These are phyloP conservation scores for Hirschioporus abietinus DNA, from an alignment of 768 basidiomycete genomes.

Conservation along the genomic window DNA sequence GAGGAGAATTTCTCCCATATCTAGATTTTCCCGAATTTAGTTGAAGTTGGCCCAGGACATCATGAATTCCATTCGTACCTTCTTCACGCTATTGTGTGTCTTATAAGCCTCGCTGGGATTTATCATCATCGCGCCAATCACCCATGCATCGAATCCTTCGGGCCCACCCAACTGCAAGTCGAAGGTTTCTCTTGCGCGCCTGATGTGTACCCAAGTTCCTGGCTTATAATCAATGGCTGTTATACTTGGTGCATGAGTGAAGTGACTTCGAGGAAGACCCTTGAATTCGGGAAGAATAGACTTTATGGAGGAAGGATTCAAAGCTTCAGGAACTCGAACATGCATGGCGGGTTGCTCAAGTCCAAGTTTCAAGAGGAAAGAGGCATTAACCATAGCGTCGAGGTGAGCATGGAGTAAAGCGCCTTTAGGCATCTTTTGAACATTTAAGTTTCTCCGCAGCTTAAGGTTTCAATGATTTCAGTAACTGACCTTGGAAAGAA, in stretches of 20 bases:
- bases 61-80: constrained; percentile 34
- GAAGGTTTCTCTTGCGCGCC: constrained; percentile 49
- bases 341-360: constrained; percentile 56
- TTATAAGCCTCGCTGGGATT: constrained; percentile 67
- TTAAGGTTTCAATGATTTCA: constrained; percentile 1
- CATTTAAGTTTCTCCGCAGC: constrained; percentile 1
- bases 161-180: constrained; percentile 48
- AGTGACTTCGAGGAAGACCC: constrained; percentile 34
- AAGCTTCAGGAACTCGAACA: constrained; percentile 37
- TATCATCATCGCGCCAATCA: constrained; percentile 54
- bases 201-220: constrained; percentile 50
- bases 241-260: constrained; percentile 24
- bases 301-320: constrained; percentile 38
- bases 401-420: constrained; percentile 70
- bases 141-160: constrained; percentile 66
- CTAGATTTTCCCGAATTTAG: constrained; percentile 28
- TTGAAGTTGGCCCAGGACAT: not conserved
- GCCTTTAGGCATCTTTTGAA: constrained; percentile 71
- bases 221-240: constrained; percentile 40
- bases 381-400: constrained; percentile 62
- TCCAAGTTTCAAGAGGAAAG: constrained; percentile 47
- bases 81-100: constrained; percentile 64
- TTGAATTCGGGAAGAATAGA: constrained; percentile 48
- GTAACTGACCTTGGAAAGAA: constrained; percentile 49
- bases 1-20: constrained; percentile 72